A percentile compares a stretch with the other conserved stretches of the same genome.
phyloP scores from a whole-genome alignment of 371 early-diverging fungal genomes.

The Sporodiniella umbellata region DNA sequence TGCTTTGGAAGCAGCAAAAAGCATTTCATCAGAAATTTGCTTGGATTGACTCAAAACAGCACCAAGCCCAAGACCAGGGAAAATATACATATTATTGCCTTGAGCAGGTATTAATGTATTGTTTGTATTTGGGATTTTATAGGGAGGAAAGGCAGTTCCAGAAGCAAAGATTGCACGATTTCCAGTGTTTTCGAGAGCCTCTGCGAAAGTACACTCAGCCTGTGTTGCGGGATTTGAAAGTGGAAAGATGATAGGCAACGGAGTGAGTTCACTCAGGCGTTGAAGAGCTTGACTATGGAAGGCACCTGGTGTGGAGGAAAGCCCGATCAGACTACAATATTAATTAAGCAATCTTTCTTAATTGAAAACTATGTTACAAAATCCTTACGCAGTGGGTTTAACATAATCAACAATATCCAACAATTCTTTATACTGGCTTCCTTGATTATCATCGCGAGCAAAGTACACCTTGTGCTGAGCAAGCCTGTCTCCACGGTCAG shows the following conservation, averaged over 20 bases:
- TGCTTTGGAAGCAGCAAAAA: constrained; percentile 75
- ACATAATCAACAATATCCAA: constrained; percentile 71
- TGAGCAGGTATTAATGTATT: constrained; percentile 71
- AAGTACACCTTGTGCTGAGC: constrained; percentile 79
- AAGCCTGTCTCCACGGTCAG: constrained; percentile 84
- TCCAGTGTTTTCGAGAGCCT: constrained; percentile 79
- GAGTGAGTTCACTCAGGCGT: constrained; percentile 70
- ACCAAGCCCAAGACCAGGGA: constrained; percentile 91
- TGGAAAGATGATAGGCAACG: constrained; percentile 89
- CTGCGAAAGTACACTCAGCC: constrained; percentile 91
- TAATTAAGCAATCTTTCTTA: too few relatives aligned
- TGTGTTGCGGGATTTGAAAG: constrained; percentile 86
- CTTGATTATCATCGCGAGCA: constrained; percentile 76
- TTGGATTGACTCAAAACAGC: constrained; percentile 65
- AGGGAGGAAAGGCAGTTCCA: constrained; percentile 89
- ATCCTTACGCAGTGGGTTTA: constrained; percentile 12
- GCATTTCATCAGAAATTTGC: constrained; percentile 73
- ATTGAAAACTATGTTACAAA: too few relatives aligned
- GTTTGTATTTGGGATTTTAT: constrained; percentile 62
- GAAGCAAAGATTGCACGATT: constrained; percentile 93
- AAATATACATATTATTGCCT: constrained; percentile 92
- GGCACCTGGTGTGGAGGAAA: constrained; percentile 72
- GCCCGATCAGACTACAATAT: constrained; percentile 80
- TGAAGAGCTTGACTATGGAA: constrained; percentile 62
- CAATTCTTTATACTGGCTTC: constrained; percentile 66